Conservation (phyloP, 371 early-diverging fungal genomes). For the Umbelopsis sp. region DNA sequence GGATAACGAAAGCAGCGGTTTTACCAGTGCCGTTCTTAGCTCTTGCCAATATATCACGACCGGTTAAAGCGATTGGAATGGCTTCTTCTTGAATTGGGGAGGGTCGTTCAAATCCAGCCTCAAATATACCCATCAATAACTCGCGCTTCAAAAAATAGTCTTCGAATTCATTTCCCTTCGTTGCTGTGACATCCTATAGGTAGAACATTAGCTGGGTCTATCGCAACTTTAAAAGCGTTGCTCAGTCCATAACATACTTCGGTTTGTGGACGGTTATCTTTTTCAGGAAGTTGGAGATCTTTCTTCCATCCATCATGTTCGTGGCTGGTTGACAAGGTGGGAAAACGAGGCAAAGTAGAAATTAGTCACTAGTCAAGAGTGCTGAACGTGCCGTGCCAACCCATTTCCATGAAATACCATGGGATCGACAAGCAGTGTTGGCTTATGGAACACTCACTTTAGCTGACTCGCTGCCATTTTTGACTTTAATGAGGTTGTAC, state of each 20-base stretch:
- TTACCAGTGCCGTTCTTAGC: conserved; percentile 99
- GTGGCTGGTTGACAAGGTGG: conserved; percentile 55
- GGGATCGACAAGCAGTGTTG: too few relatives aligned
- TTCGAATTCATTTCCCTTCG: conserved; percentile 98
- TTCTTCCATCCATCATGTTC: conserved; percentile 80
- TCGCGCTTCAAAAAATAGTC: conserved; percentile 97
- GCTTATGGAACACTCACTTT: not conserved
- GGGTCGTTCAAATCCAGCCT: conserved; percentile 98
- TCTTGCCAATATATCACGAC: conserved; percentile 94
- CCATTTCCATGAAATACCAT: too few relatives aligned
- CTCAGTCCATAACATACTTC: conserved; percentile 49
- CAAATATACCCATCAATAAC: conserved; percentile 97
- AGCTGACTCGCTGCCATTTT: conserved; percentile 17
- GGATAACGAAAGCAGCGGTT: conserved; percentile 97
- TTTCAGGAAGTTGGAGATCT: conserved; percentile 71
- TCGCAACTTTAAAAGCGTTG: not conserved
- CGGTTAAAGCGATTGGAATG: conserved; percentile 96
- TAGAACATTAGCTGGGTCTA: not conserved
- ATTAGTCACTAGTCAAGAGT: not conserved
- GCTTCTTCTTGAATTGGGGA: conserved; percentile 99
- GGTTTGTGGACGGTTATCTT: conserved; percentile 90
- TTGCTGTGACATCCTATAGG: conserved; percentile 86
- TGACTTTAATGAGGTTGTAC: not conserved
- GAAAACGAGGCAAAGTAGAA: not conserved
- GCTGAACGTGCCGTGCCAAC: not conserved